Percentiles rank a stretch among this genome's conserved stretches.
These are phyloP conservation scores for Orbilia oligospora DNA, from an alignment of 2,329 filamentous ascomycete species.

Conservation along the genomic window DNA sequence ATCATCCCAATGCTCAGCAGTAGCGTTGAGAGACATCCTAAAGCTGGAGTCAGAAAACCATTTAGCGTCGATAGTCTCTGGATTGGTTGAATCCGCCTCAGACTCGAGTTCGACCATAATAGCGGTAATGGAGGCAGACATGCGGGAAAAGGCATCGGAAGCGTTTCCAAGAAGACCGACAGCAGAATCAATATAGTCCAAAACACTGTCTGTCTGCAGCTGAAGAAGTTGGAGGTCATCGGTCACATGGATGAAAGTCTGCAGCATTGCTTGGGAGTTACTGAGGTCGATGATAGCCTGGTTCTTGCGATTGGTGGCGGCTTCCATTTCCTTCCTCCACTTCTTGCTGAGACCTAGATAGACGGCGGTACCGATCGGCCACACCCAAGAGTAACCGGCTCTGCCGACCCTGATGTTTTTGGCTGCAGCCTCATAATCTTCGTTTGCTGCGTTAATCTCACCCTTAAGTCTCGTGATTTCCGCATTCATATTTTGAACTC, in stretches of 20 bases:
- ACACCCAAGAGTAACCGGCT: conserved; percentile 38
- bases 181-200: conserved; percentile 49
- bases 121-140: conserved; percentile 51
- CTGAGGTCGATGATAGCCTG: conserved; percentile 19
- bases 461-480: conserved; percentile 37
- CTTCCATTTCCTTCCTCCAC: conserved; percentile 50
- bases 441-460: conserved; percentile 33
- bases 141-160: conserved; percentile 45
- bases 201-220: conserved; percentile 54
- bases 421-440: conserved; percentile 36
- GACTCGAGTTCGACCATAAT: conserved; percentile 54
- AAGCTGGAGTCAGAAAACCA: conserved; percentile 57
- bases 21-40: conserved; percentile 48
- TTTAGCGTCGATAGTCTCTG: conserved; percentile 46
- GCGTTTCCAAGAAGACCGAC: conserved; percentile 44
- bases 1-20: conserved; percentile 50
- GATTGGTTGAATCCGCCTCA: conserved; percentile 48
- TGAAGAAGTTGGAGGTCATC: conserved; percentile 46
- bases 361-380: conserved; percentile 47
- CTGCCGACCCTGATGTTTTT: conserved; percentile 37
- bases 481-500: conserved; percentile 34
- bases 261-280: conserved; percentile 19
- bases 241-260: conserved; percentile 42
- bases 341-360: conserved; percentile 43
- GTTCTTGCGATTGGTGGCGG: conserved; percentile 39